Evolutionary conservation across 495 filamentous ascomycete species (phyloP).

Genomic region (Aspergillus nanangensis): DNA sequence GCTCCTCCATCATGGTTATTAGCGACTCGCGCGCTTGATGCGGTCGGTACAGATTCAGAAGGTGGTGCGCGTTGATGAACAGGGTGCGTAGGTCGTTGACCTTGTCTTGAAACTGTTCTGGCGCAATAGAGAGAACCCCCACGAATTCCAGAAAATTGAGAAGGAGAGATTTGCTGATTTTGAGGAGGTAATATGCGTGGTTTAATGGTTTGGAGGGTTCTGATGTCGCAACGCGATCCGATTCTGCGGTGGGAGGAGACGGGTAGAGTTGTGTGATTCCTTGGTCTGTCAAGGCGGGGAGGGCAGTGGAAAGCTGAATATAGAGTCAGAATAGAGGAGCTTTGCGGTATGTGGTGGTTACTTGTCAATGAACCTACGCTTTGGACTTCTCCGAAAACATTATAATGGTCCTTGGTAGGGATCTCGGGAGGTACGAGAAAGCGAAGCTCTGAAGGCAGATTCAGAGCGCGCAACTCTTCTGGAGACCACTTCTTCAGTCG

Average conservation of each 20-base stretch:
- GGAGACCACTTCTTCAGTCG: constrained; percentile 33
- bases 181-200: constrained; percentile 70
- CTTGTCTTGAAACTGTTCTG: constrained; percentile 58
- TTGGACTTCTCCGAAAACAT: constrained; percentile 66
- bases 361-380: constrained; percentile 35
- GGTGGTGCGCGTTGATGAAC: constrained; percentile 83
- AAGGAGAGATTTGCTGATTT: constrained; percentile 74
- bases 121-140: constrained; percentile 61
- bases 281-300: constrained; percentile 63
- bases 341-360: too few relatives aligned
- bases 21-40: constrained; percentile 92
- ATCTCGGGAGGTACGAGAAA: constrained; percentile 77
- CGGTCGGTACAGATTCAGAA: constrained; percentile 90
- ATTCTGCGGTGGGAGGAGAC: constrained; percentile 36
- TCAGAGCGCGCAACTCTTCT: constrained; percentile 49
- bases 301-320: constrained; percentile 50
- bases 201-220: constrained; percentile 47
- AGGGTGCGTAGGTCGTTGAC: constrained; percentile 71
- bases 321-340: neutral
- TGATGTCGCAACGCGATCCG: constrained; percentile 33
- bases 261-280: constrained; percentile 69
- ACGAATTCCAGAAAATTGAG: constrained; percentile 82
- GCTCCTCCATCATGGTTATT: constrained; percentile 88
- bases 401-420: constrained; percentile 65
- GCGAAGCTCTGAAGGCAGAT: constrained; percentile 68